Evolutionary conservation across 2,329 filamentous ascomycete genomes (phyloP).

Genomic region (Chrysosporium queenslandicum): DNA sequence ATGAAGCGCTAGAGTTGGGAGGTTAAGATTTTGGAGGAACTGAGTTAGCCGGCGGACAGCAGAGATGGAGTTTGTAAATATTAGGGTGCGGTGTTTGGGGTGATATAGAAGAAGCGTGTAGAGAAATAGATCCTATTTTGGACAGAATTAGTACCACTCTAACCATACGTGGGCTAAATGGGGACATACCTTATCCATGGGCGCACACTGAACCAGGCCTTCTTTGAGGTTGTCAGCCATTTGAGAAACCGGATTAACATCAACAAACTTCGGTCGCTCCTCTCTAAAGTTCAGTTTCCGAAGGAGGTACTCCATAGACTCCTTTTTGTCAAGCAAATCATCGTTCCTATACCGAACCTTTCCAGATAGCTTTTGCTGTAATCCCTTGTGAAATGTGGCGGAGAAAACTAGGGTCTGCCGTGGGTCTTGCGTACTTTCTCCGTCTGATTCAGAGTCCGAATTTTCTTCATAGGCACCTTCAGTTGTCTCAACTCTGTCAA

Average conservation of each 20-base stretch:
- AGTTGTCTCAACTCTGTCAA: slow-evolving; percentile 55
- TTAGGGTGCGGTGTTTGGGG: slow-evolving; percentile 66
- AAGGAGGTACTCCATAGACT: slow-evolving; percentile 87
- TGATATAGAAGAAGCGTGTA: slow-evolving; percentile 80
- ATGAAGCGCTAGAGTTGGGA: slow-evolving; percentile 70
- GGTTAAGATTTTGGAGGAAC: slow-evolving; percentile 69
- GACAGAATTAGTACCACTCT: slow-evolving; percentile 12
- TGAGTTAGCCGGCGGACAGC: slow-evolving; percentile 78
- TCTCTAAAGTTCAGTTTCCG: slow-evolving; percentile 81
- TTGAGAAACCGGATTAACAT: slow-evolving; percentile 78
- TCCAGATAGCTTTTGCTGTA: slow-evolving; percentile 83
- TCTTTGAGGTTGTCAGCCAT: slow-evolving; percentile 82
- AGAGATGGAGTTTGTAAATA: slow-evolving; percentile 94
- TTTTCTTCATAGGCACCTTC: slow-evolving; percentile 28
- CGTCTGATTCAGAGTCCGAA: slow-evolving; percentile 24
- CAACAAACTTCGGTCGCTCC: slow-evolving; percentile 77
- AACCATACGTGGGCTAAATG: slow-evolving; percentile 3
- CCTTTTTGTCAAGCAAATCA: slow-evolving; percentile 58
- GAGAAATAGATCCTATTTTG: slow-evolving; percentile 70
- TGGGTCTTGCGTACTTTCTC: slow-evolving; percentile 31
- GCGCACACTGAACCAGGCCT: slow-evolving; percentile 81
- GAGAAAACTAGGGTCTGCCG: slow-evolving; percentile 94
- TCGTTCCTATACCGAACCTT: slow-evolving; percentile 52
- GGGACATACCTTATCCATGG: slow-evolving; percentile 72
- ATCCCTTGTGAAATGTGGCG: slow-evolving; percentile 81